Conservation (phyloP, 1,139 yeast genomes). For the Trichomonascaceae sp. region DNA sequence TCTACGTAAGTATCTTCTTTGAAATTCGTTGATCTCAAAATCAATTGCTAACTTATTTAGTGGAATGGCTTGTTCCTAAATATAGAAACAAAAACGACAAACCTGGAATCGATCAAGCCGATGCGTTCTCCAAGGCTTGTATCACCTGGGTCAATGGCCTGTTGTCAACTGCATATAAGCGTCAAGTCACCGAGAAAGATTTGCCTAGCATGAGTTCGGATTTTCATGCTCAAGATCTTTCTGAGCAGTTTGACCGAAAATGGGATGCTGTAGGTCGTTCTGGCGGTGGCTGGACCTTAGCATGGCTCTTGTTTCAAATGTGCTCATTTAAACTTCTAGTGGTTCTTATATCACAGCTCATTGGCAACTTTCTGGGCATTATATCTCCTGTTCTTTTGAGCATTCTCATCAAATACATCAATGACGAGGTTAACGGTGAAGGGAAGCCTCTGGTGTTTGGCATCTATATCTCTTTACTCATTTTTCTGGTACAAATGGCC, state of each 20-base stretch:
- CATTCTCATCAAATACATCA: constrained; percentile 68
- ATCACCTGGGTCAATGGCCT: constrained; percentile 84
- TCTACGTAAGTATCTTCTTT: constrained; percentile 3
- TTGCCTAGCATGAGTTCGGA: constrained; percentile 68
- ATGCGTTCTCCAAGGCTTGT: constrained; percentile 68
- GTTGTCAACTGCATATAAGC: constrained; percentile 68
- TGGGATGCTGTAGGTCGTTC: constrained; percentile 41
- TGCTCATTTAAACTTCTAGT: constrained; percentile 61
- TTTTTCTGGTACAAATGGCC: constrained; percentile 69
- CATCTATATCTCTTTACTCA: constrained; percentile 66
- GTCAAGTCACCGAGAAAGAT: constrained; percentile 66
- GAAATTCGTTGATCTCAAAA: not conserved
- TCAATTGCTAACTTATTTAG: not conserved
- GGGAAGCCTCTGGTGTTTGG: constrained; percentile 60
- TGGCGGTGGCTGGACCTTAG: constrained; percentile 9
- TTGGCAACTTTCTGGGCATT: constrained; percentile 61
- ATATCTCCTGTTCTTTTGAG: constrained; percentile 81
- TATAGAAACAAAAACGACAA: constrained; percentile 10
- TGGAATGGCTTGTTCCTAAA: constrained; percentile 19
- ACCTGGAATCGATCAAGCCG: constrained; percentile 53
- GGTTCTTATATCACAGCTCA: constrained; percentile 59
- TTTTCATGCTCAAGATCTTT: constrained; percentile 50
- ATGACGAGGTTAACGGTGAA: constrained; percentile 46
- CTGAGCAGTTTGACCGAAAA: constrained; percentile 40
- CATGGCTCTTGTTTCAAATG: constrained; percentile 29